These are phyloP conservation scores for Moelleriella libera DNA, from an alignment of 2,329 filamentous ascomycete genomes.

Conservation along the genomic window DNA sequence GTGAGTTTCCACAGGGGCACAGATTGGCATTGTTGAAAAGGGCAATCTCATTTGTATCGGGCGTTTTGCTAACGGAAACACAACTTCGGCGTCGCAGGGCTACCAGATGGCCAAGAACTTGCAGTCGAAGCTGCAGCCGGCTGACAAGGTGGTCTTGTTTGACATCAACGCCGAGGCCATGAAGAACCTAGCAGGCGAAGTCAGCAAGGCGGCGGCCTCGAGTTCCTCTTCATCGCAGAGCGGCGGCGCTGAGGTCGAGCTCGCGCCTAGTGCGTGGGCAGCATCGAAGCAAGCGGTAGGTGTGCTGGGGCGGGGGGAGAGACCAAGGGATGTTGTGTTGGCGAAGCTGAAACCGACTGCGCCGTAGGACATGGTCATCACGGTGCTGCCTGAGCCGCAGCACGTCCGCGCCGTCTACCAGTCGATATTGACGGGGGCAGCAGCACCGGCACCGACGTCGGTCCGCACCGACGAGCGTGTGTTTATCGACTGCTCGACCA, in stretches of 20 bases:
- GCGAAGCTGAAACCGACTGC: no score
- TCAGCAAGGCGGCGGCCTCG: constrained; percentile 26
- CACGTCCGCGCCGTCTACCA: constrained; percentile 78
- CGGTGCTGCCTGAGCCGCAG: constrained; percentile 75
- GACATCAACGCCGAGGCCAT: constrained; percentile 40
- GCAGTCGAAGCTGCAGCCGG: constrained; percentile 36
- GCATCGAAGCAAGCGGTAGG: constrained; percentile 39
- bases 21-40: no score
- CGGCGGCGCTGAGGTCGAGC: constrained; percentile 30
- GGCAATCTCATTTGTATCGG: no score
- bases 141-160: constrained; percentile 37
- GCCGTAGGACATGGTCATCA: constrained; percentile 84
- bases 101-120: constrained; percentile 51
- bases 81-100: constrained; percentile 27
- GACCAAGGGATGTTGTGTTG: no score
- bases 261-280: constrained; percentile 29
- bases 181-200: constrained; percentile 31
- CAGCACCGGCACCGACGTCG: constrained; percentile 25
- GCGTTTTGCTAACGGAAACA: not conserved
- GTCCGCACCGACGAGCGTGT: constrained; percentile 53
- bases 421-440: constrained; percentile 50
- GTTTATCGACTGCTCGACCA: constrained; percentile 94
- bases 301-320: no score
- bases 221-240: no score
- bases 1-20: no score